Base-by-base conservation (phyloP, 805 yeast genomes). In the Yarrowia sp. region DNA sequence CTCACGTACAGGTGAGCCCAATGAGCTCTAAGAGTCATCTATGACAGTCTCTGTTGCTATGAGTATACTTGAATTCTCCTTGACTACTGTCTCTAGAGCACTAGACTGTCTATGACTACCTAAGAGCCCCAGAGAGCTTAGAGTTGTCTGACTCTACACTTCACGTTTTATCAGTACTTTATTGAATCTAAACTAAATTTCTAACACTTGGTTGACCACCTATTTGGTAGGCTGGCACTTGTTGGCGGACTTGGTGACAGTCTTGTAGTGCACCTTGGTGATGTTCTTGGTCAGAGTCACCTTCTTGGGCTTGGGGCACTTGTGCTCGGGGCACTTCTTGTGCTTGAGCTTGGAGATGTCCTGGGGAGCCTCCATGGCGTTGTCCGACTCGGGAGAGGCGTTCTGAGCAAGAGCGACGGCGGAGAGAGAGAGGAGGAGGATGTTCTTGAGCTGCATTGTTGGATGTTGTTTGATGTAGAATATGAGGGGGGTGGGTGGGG, bases 361-460 rank as follows among this genome's bases (percentile, higher is more conserved):
- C 61, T 55, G 47, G 18, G 61, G 47, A 13, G 61, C 38, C 61
- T 55, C 58, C 33, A 51, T 22, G 58, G 42, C 18, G 33, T 51
- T 36, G 33, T 36, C 47, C 14, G 47, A 14, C 43, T 55, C 42
- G 61, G 61, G 61, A 15, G 38, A 8, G 32, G 31, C 61, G 31
- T 55, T 22, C 47, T 55, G 45, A 38, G 61, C 61, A 15, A 55
- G 61, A 9, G 61, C 61, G 15, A 55, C 61, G 47, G 61, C 61
- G 47, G 61, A 55, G 31, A 55, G 61, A 55, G 61, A 39, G 47
- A 55, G 36, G 47, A 55, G 61, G 61, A 41, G 22, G 31, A 55
- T n/a, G 61, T 55, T 55, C 61, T 55, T 55, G 61, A 55, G 31
- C 45, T 39, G 61, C 61, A 55, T 55, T 55, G 58, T 41, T 55